Evolutionary conservation across 2,329 filamentous ascomycete genomes (phyloP).

Genomic region (Colletotrichum endophyticum): DNA sequence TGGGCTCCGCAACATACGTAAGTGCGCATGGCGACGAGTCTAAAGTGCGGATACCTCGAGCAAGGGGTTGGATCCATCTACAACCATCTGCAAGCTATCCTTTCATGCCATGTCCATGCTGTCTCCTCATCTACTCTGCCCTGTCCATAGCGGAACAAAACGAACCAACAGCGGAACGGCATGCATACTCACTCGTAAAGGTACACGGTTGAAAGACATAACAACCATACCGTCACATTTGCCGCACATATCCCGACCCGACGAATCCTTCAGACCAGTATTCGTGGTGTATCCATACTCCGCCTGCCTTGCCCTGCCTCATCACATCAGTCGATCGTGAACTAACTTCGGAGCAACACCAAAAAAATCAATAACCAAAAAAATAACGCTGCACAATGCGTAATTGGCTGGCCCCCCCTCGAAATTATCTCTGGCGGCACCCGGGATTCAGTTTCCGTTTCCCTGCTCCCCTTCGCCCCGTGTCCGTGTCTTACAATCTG

Average conservation of each 20-base stretch:
- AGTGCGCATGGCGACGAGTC: constrained; percentile 5
- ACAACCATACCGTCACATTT: background rate
- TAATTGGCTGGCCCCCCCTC: background rate
- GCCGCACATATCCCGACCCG: background rate
- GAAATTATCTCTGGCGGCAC: background rate
- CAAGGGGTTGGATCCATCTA: background rate
- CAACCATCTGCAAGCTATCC: background rate
- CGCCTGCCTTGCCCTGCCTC: background rate
- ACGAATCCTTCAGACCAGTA: background rate
- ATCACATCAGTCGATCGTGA: background rate
- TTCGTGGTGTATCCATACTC: background rate
- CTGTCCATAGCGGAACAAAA: background rate
- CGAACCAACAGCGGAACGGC: background rate
- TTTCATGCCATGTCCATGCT: background rate
- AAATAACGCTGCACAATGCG: background rate
- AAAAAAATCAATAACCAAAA: background rate
- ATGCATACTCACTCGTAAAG: background rate
- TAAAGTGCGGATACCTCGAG: constrained; percentile 15
- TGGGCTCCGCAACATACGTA: constrained; percentile 10
- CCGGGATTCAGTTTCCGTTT: background rate
- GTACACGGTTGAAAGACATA: background rate
- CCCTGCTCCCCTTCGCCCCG: background rate
- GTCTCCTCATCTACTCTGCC: background rate
- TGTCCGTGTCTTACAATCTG: background rate
- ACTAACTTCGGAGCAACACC: background rate